phyloP scores from a whole-genome alignment of 129 eudicot species.

The Tagetes patula region DNA sequence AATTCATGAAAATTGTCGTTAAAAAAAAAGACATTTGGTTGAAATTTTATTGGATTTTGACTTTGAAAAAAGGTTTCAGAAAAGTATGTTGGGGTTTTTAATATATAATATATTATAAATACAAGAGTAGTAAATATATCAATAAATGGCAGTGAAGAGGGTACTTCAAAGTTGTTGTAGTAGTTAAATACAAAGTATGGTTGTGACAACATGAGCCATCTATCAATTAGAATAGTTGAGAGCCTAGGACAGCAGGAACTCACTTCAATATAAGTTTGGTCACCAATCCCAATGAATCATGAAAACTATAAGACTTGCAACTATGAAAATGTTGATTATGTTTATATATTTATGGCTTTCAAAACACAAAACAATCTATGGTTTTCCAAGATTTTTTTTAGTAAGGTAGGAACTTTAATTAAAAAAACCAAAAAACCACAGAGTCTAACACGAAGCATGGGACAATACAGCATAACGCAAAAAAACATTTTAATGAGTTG shows the following conservation, averaged over 20 bases:
- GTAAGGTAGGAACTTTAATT: too few species aligned
- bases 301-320: too few species aligned
- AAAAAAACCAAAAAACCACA: too few species aligned
- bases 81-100: neutral
- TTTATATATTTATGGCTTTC: neutral
- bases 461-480: too few species aligned
- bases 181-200: neutral
- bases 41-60: too few species aligned
- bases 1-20: too few species aligned
- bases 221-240: neutral
- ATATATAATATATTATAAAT: neutral
- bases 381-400: too few species aligned
- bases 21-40: too few species aligned
- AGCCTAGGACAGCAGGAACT: conserved; percentile 8
- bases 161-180: conserved; percentile 11
- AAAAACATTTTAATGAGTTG: too few species aligned
- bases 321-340: neutral
- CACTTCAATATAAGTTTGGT: conserved; percentile 6
- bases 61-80: too few species aligned
- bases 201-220: neutral
- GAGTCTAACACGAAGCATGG: too few species aligned
- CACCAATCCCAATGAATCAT: conserved; percentile 10
- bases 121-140: neutral
- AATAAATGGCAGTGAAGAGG: conserved; percentile 10
- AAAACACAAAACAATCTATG: too few species aligned